Evolutionary conservation across 2,329 filamentous ascomycete genomes (phyloP), one percentile per base, ranked within the genome.

Genomic region (Clonostachys rosea): DNA sequence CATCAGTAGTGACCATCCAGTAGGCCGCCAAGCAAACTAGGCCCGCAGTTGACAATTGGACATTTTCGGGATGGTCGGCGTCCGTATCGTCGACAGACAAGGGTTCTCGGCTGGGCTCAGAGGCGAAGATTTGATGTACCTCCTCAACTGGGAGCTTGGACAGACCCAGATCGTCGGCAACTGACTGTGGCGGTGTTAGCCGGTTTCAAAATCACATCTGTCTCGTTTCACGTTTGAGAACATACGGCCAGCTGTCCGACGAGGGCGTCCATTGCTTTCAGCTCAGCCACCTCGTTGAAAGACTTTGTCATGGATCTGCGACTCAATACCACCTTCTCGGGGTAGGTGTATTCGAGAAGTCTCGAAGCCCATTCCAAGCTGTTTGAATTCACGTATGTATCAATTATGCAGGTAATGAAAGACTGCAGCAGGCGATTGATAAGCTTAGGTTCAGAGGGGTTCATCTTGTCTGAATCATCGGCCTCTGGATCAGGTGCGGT

Each of bases 331-430:
- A 82, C 73, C 56, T 75, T 81, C 47, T 80, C 75, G 0, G 87
- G 87, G 45, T 81, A 73, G 52, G 84, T 81, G 49, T 78, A 83
- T 64, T 92, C 88, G 51, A 87, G 73, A 47, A 91, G 63, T 44
- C 88, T 70, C 13, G 78, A 68, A 3, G 82, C 75, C 83, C 82
- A 86, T 42, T 79, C 75, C 61, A 86, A 62, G 20, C 71, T 69
- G 53, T 83, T 78, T 7, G 67, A 70, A 53, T 83, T 82, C 50
- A 89, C 76, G 54, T 89, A 92, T 42, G 85, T 79, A 60, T 91
- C 87, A 11, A 91, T 67, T 16, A 91, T 69, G 59, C 88, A 87
- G 1, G 86, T 89, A n/a, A 89, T 74, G 62, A 94, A 91, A 2
- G 84, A 83, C 58, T 89, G 84, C 20, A 92, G 66, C 14, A 92